phyloP scores from a whole-genome alignment of 2,329 filamentous ascomycete genomes.

The Aspergillus aculeatus region DNA sequence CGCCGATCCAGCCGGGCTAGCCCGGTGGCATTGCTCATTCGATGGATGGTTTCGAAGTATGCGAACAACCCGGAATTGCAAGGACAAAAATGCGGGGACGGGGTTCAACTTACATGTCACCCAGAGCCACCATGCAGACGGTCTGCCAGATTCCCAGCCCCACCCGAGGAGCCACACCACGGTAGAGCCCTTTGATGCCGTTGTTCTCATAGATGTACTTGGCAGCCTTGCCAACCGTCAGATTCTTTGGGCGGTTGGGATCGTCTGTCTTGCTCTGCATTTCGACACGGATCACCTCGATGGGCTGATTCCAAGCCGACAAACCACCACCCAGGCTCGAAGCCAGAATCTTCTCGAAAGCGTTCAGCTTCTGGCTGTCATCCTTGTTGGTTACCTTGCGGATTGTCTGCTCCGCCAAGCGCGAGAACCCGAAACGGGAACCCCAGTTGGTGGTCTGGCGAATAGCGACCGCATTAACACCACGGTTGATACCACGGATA shows the following conservation, averaged over 20 bases:
- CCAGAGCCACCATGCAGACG: slow-evolving; percentile 98
- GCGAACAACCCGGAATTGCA: slow-evolving; percentile 1
- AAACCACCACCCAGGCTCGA: slow-evolving; percentile 87
- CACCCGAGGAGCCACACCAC: slow-evolving; percentile 90
- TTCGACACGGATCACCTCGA: slow-evolving; percentile 98
- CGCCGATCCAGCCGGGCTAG: not conserved
- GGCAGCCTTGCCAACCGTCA: slow-evolving; percentile 83
- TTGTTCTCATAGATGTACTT: slow-evolving; percentile 88
- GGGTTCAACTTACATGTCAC: slow-evolving; percentile 76
- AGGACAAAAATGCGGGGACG: not conserved
- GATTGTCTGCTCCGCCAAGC: slow-evolving; percentile 87
- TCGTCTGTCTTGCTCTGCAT: slow-evolving; percentile 99
- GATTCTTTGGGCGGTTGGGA: slow-evolving; percentile 97
- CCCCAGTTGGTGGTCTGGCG: slow-evolving; percentile 99
- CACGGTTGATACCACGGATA: slow-evolving; percentile 94
- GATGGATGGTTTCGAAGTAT: not conserved
- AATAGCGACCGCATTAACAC: slow-evolving; percentile 97
- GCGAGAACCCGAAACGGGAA: slow-evolving; percentile 87
- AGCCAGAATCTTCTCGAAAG: slow-evolving; percentile 84
- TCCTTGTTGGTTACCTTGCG: slow-evolving; percentile 75
- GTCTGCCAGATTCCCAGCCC: slow-evolving; percentile 98
- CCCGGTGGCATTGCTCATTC: not conserved
- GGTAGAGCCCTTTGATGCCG: slow-evolving; percentile 89
- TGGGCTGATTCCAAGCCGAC: slow-evolving; percentile 98
- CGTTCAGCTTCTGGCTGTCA: slow-evolving; percentile 71